Evolutionary conservation across 495 filamentous ascomycete species (phyloP), one percentile per base, ranked within the genome.

Genomic region (Cladorrhinum samala): DNA sequence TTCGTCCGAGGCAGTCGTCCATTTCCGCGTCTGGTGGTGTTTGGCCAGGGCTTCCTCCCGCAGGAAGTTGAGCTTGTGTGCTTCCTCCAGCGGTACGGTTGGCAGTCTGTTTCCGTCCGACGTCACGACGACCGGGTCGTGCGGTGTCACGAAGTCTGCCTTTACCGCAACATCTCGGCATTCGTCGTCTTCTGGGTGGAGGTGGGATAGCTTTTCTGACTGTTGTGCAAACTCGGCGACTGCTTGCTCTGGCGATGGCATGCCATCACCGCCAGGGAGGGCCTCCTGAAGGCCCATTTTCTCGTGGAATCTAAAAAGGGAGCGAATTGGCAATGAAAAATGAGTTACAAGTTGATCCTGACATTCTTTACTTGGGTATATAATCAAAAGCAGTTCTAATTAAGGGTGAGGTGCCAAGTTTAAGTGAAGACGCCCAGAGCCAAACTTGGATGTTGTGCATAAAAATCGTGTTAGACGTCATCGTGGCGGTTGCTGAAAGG

Each of bases 121-220:
- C 3, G 84, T 86, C 39, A 80, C 69, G 46, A 89, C 78, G n/a
- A 88, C 79, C 0, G 86, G 82, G 68, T 89, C 85, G 44, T 82
- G 77, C 0, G 82, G 71, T 1, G 85, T 89, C 42, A 89, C 71
- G 62, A 86, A 88, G 17, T 74, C 74, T 3, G 86, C 85, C 52
- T 84, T 71, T 17, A 86, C 72, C 2, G 86, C 84, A 24, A 79
- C 70, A 17, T 74, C 70, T 6, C 64, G 56, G 1, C 59, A 45
- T 7, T 55, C 42, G 30, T 61, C 56, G 9, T 60, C 51, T 0
- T 56, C 51, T 16, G 68, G 59, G 18, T 61, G 57, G 17, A 71
- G 62, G 27, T 75, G 70, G 4, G 81, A 81, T 9, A 86, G 73
- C 53, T 80, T 81, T 55, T 83, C 79, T 3, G 83, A 76, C 65